Evolutionary conservation across 2,329 filamentous ascomycete species (phyloP), one percentile per base, ranked within the genome.

Genomic region (Curvularia lunata): DNA sequence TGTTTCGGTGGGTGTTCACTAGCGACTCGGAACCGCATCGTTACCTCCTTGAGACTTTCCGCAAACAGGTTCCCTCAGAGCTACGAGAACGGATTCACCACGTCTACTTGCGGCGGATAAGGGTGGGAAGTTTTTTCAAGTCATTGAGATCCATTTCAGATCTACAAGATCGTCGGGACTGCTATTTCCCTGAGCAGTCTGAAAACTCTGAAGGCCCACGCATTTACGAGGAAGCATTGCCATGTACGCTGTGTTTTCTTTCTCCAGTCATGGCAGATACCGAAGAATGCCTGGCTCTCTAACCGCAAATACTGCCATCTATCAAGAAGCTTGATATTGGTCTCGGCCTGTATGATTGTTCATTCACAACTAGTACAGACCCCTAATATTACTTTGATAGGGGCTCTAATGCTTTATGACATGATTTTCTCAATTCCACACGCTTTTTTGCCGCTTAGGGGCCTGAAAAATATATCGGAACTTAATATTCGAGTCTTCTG

Each of bases 91-190:
- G 21, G n/a, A 50, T 38, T 16, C 8, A 32, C 9, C 23, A 50
- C 32, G n/a, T 27, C 23, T 45, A 38, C 8, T 19, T 38, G 3
- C 18, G 27, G 7, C 46, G 28, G 5, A 18, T 55, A 16, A 25
- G 27, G 1, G 19, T 38, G 2, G 0, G 2, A 9, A 47, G 21
- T 18, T 16, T 54, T 9, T n/a, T 37, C 25, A 8, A 23, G 13
- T 18, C 13, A 18, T 5, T 1, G n/a, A 7, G 12, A 1, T 30
- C 37, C 3, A 23, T 1, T 16, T 6, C 5, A 5, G 6, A n/a
- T 8, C 6, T 3, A 8, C 8, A 10, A 1, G 1, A n/a, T 4
- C 0, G 4, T n/a, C 9, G 4, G 1, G 1, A 4, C 5, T 6
- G 0, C 4, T 1, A 6, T 0, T 5, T 30, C 1, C 7, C 2